Percentiles rank a stretch among this genome's conserved stretches.
Conservation (phyloP, 2,329 filamentous ascomycete genomes). For the Xylaria digitata region DNA sequence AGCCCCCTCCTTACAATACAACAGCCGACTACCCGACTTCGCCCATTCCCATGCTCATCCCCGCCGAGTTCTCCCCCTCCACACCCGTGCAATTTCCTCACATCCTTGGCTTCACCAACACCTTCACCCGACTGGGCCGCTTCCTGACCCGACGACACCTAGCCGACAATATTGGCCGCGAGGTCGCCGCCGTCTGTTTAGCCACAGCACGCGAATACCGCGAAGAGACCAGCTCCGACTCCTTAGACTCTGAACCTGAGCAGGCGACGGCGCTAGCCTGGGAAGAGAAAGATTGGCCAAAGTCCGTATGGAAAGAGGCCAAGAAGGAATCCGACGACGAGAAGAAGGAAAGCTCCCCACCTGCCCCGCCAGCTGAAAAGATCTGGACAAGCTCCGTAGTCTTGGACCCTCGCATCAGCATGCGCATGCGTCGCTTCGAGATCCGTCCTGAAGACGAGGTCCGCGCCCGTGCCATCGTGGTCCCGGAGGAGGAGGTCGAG, state of each 20-base stretch:
- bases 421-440: conserved; percentile 84
- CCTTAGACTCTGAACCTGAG: conserved; percentile 68
- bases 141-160: conserved; percentile 86
- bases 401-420: conserved; percentile 78
- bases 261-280: conserved; percentile 72
- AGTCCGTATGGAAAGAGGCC: conserved; percentile 73
- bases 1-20: conserved; percentile 78
- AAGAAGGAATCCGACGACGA: conserved; percentile 50
- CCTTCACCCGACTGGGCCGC: conserved; percentile 84
- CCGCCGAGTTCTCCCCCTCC: conserved; percentile 77
- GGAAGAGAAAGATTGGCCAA: conserved; percentile 87
- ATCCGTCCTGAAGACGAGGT: conserved; percentile 76
- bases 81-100: conserved; percentile 83
- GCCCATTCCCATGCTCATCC: conserved; percentile 72
- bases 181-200: conserved; percentile 87
- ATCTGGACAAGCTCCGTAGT: conserved; percentile 82
- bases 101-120: conserved; percentile 91
- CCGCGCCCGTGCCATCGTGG: conserved; percentile 69
- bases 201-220: conserved; percentile 65
- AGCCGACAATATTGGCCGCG: conserved; percentile 88
- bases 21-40: conserved; percentile 77
- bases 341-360: conserved; percentile 40
- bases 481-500: conserved; percentile 75
- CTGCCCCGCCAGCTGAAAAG: conserved; percentile 61
- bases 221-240: conserved; percentile 52